Percentiles rank a stretch among this genome's conserved stretches.
phyloP scores from a whole-genome alignment of 148 eudicot species.

The Cornus suecica region DNA sequence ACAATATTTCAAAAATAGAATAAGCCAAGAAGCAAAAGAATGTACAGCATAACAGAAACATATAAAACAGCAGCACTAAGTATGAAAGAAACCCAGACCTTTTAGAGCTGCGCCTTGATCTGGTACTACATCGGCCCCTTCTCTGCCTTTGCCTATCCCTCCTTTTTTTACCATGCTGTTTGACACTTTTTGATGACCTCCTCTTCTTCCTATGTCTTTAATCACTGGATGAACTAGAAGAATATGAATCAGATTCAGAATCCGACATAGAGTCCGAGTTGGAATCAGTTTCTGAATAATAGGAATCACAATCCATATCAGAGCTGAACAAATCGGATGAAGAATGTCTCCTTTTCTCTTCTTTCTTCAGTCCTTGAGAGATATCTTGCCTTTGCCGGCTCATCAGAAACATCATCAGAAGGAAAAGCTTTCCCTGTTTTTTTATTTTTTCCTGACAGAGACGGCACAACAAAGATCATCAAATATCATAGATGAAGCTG shows the following conservation, averaged over 20 bases:
- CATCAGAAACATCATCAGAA: constrained; percentile 67
- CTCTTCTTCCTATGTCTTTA: constrained; percentile 69
- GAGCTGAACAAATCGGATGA: constrained; percentile 80
- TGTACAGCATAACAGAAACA: not conserved
- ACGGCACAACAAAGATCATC: not conserved
- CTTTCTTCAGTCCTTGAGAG: constrained; percentile 53
- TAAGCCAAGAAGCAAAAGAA: constrained; percentile 1
- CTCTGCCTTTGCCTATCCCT: constrained; percentile 34
- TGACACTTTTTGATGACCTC: constrained; percentile 53
- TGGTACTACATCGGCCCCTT: constrained; percentile 31
- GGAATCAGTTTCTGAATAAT: constrained; percentile 31
- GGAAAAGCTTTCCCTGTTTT: constrained; percentile 42
- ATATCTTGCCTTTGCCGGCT: constrained; percentile 41
- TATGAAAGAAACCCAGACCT: constrained; percentile 27
- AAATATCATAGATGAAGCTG: constrained; percentile 7
- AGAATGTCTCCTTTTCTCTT: constrained; percentile 66
- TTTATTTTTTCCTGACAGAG: constrained; percentile 52
- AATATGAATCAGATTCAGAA: constrained; percentile 49
- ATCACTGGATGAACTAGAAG: constrained; percentile 78
- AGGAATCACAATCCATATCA: constrained; percentile 27
- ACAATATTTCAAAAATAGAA: constrained; percentile 5
- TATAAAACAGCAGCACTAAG: not conserved
- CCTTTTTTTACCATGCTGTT: constrained; percentile 32
- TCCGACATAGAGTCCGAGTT: constrained; percentile 51
- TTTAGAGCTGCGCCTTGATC: constrained; percentile 49